Percentiles rank a stretch among this genome's conserved stretches.
Conservation (phyloP, 139 green algal genomes). For the Micractinium sp. region DNA sequence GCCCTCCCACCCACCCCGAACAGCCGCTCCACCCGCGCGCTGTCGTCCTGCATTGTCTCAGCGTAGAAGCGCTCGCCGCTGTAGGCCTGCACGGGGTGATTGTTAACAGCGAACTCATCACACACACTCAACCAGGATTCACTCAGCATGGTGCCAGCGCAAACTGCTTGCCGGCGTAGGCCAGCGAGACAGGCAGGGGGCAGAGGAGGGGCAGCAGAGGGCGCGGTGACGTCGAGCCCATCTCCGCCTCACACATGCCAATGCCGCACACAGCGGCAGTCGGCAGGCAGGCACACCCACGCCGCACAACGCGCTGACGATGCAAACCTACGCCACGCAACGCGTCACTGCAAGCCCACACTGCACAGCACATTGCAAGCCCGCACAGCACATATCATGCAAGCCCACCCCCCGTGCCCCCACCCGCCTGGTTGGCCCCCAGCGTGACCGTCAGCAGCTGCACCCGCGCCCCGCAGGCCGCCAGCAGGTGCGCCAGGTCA, state of each 20-base stretch:
- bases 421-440: conserved; percentile 75
- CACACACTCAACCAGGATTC: no score
- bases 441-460: conserved; percentile 79
- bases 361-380: not conserved
- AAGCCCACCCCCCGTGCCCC: no score
- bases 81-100: conserved; percentile 60
- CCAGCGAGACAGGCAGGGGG: not conserved
- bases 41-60: conserved; percentile 77
- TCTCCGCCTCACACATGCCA: no score
- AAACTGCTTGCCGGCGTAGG: not conserved
- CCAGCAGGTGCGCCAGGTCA: conserved; percentile 89
- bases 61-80: conserved; percentile 85
- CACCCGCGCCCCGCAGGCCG: conserved; percentile 69
- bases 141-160: no score
- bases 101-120: no score
- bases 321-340: not conserved
- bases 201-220: no score
- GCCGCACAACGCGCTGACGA: not conserved
- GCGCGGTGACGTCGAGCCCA: no score
- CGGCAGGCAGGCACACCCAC: no score
- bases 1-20: conserved; percentile 52
- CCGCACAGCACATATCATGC: not conserved
- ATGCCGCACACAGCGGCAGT: no score
- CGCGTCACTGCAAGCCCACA: no score
- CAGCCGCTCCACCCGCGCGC: conserved; percentile 70